These are phyloP conservation scores for Gracilaria gracilis DNA, from an alignment of 23 red algal genomes.

Conservation along the genomic window DNA sequence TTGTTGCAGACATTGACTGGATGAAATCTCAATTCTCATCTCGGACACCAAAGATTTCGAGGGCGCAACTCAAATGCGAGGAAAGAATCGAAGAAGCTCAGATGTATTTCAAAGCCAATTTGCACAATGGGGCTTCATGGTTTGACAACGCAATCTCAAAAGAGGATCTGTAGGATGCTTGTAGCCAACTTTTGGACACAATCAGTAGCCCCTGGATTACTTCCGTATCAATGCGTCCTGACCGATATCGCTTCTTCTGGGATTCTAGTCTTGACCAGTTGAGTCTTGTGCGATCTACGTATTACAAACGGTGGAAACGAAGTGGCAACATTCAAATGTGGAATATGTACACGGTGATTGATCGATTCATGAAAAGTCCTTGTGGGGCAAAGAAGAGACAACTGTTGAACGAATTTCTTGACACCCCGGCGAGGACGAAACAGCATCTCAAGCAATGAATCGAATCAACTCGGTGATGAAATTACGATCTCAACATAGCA, in stretches of 20 bases:
- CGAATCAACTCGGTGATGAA: neutral
- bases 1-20: no score
- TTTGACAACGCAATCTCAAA: neutral
- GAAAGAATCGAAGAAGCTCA: no score
- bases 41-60: no score
- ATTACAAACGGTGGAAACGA: neutral
- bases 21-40: no score
- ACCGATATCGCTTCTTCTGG: neutral
- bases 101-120: no score
- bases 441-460: neutral
- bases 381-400: neutral
- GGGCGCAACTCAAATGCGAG: no score
- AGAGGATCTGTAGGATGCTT: neutral
- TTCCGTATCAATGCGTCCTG: neutral
- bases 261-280: neutral
- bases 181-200: neutral
- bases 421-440: neutral
- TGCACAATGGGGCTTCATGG: neutral
- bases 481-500: no score
- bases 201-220: neutral
- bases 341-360: neutral
- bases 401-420: neutral
- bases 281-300: neutral
- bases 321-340: neutral
- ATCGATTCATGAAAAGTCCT: neutral